These are phyloP conservation scores for Amanita brunnescens DNA, from an alignment of 768 basidiomycete genomes.

Conservation along the genomic window DNA sequence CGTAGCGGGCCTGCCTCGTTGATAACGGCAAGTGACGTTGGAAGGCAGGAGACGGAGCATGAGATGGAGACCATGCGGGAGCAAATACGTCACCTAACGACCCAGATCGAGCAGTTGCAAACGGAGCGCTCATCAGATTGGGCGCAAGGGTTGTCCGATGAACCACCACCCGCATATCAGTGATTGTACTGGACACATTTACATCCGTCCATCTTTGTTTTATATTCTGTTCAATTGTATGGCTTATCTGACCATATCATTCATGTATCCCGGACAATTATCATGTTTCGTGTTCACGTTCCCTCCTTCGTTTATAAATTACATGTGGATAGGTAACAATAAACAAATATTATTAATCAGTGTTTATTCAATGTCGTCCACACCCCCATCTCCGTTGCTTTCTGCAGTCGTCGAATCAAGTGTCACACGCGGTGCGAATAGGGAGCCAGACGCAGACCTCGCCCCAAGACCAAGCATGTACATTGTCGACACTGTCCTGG, in stretches of 20 bases:
- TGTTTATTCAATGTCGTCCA: slow-evolving; percentile 6
- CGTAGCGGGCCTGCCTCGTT: neutral
- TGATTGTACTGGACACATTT: no score
- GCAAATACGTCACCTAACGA: slow-evolving; percentile 8
- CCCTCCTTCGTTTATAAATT: no score
- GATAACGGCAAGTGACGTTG: neutral
- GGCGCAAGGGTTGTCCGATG: slow-evolving; percentile 10
- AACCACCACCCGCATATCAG: neutral
- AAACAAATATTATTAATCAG: neutral
- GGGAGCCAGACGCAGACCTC: slow-evolving; percentile 21
- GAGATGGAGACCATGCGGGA: slow-evolving; percentile 5
- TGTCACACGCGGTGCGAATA: neutral
- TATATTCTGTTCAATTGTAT: no score
- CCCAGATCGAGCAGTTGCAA: slow-evolving; percentile 9
- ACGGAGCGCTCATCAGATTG: slow-evolving; percentile 9
- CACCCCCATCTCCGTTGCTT: neutral
- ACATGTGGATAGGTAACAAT: no score
- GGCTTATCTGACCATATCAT: no score
- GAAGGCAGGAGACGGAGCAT: neutral
- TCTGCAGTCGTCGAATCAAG: neutral
- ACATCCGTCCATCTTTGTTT: no score
- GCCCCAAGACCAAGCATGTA: slow-evolving; percentile 55
- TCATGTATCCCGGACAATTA: no score
- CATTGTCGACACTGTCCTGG: slow-evolving; percentile 51
- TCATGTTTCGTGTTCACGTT: no score